Evolutionary conservation across 805 yeast genomes (phyloP).

Genomic region (Isabelozyma rhagii): DNA sequence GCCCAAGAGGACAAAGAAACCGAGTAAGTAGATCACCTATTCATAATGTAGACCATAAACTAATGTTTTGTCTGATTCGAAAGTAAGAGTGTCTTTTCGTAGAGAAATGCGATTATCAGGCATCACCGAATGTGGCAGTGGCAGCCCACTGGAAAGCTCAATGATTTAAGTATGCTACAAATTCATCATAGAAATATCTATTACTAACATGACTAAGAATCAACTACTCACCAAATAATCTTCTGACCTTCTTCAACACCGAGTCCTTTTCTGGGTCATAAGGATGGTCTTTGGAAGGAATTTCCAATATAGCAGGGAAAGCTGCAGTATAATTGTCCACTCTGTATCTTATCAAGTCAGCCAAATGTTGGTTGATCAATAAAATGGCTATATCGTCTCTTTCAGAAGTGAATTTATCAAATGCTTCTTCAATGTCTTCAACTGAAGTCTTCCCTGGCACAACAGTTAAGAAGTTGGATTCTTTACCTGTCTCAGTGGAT

Average conservation of each 20-base stretch:
- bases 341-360: constrained; percentile 79
- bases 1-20: constrained; percentile 3
- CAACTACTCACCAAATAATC: constrained; percentile 83
- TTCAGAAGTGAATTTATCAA: constrained; percentile 64
- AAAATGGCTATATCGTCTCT: constrained; percentile 92
- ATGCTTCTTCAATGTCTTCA: constrained; percentile 72
- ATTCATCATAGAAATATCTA: constrained; percentile 9
- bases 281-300: constrained; percentile 98
- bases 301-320: constrained; percentile 94
- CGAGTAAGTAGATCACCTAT: constrained; percentile 6
- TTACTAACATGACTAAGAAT: not conserved
- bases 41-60: too few relatives aligned
- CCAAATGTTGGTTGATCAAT: constrained; percentile 90
- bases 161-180: constrained; percentile 13
- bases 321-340: constrained; percentile 86
- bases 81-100: too few relatives aligned
- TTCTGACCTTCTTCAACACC: constrained; percentile 88
- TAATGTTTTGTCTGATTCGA: too few relatives aligned
- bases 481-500: constrained; percentile 53
- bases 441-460: constrained; percentile 70
- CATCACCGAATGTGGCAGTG: too few relatives aligned
- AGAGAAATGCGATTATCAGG: too few relatives aligned
- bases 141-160: not conserved
- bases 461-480: constrained; percentile 81
- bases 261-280: constrained; percentile 98